A percentile compares a stretch with the other conserved stretches of the same genome.
Evolutionary conservation across 192 early-diverging fungal species (phyloP).

Genomic region (Coemansia sp.): DNA sequence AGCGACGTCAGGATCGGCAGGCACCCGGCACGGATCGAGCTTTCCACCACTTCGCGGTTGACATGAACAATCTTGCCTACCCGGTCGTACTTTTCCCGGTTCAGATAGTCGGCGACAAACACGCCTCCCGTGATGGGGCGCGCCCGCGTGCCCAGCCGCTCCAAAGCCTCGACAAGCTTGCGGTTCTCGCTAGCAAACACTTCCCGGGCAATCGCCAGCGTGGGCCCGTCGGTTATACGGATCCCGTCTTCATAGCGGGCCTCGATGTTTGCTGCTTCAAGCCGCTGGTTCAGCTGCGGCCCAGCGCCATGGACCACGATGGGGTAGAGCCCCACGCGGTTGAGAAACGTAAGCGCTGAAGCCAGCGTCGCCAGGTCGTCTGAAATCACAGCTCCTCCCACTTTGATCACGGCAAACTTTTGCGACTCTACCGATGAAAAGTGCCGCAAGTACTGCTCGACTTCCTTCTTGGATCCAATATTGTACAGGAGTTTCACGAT

Average conservation of each 20-base stretch:
- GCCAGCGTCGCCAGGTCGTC: constrained; percentile 94
- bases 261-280: constrained; percentile 91
- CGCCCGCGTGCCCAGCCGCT: constrained; percentile 90
- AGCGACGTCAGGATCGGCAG: constrained; percentile 94
- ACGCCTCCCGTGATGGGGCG: constrained; percentile 96
- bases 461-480: constrained; percentile 98
- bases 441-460: constrained; percentile 95
- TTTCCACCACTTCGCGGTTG: constrained; percentile 91
- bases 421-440: constrained; percentile 98
- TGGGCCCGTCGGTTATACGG: constrained; percentile 92
- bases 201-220: constrained; percentile 88
- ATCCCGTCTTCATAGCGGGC: constrained; percentile 97
- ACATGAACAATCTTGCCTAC: constrained; percentile 91
- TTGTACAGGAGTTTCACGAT: constrained; percentile 92
- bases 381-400: constrained; percentile 92
- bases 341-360: constrained; percentile 92
- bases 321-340: constrained; percentile 96
- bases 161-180: constrained; percentile 95
- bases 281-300: constrained; percentile 88
- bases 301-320: constrained; percentile 98
- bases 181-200: constrained; percentile 95
- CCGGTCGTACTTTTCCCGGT: constrained; percentile 91
- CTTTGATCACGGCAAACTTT: constrained; percentile 99
- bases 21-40: constrained; percentile 88
- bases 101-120: constrained; percentile 94